phyloP scores from a whole-genome alignment of 2,329 filamentous ascomycete genomes.

The Sporothrix curviconia region DNA sequence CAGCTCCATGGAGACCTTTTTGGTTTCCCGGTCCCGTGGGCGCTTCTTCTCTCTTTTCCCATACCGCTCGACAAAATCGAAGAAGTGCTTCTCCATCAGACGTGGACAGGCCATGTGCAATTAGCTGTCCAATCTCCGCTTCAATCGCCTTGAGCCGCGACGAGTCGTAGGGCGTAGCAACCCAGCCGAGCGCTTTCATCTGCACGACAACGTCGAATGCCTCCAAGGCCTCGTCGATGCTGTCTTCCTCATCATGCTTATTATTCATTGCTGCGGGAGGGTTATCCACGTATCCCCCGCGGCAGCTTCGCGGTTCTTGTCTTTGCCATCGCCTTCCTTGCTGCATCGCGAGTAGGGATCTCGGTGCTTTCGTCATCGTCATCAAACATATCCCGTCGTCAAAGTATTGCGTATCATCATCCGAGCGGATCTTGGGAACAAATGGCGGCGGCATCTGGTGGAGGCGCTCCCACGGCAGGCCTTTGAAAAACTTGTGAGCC shows the following conservation, averaged over 20 bases:
- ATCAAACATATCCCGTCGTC: conserved; percentile 67
- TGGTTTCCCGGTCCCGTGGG: conserved; percentile 69
- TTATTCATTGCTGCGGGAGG: neutral
- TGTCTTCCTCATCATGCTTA: neutral
- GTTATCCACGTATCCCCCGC: too few species aligned
- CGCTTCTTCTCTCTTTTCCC: conserved; percentile 66
- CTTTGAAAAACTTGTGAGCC: conserved; percentile 75
- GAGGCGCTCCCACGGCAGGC: conserved; percentile 69
- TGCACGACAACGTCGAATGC: conserved; percentile 27
- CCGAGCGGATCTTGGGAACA: conserved; percentile 61
- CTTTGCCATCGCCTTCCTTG: neutral
- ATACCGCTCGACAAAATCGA: conserved; percentile 43
- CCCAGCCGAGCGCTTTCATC: conserved; percentile 37
- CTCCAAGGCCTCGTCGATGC: neutral
- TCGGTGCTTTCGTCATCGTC: conserved; percentile 34
- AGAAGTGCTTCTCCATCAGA: conserved; percentile 40
- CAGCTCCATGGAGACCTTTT: conserved; percentile 64
- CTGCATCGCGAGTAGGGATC: too few species aligned
- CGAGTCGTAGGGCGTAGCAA: conserved; percentile 43
- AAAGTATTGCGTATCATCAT: conserved; percentile 82
- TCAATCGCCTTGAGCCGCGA: conserved; percentile 44
- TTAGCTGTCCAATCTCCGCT: conserved; percentile 37
- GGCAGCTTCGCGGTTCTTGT: neutral
- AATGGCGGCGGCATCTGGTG: conserved; percentile 70
- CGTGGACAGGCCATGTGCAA: conserved; percentile 23